These are phyloP conservation scores for Coemansia sp. DNA, from an alignment of 192 early-diverging fungal genomes.

Conservation along the genomic window DNA sequence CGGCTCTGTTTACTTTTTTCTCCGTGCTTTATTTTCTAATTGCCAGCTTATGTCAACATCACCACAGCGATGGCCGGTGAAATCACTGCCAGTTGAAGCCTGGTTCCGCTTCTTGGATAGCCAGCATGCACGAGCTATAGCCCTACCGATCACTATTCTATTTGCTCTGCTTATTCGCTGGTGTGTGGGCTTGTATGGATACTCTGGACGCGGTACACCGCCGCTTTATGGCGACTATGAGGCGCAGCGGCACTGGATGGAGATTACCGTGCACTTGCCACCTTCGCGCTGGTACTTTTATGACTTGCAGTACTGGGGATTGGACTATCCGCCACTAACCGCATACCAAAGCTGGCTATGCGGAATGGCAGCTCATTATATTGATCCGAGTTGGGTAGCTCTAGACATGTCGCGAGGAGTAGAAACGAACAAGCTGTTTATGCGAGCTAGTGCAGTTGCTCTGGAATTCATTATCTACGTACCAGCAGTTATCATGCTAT, in stretches of 20 bases:
- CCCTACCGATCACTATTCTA: slow-evolving; percentile 37
- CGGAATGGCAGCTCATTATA: slow-evolving; percentile 66
- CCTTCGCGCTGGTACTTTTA: slow-evolving; percentile 84
- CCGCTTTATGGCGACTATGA: slow-evolving; percentile 95
- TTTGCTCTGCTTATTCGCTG: slow-evolving; percentile 65
- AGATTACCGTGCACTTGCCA: slow-evolving; percentile 81
- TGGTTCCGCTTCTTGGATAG: slow-evolving; percentile 42
- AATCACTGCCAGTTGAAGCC: not conserved
- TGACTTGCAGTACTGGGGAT: slow-evolving; percentile 86
- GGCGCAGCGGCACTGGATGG: slow-evolving; percentile 98
- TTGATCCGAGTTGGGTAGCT: slow-evolving; percentile 84
- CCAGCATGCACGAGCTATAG: slow-evolving; percentile 27
- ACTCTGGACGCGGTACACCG: slow-evolving; percentile 72
- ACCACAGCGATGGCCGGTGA: slow-evolving; percentile 7
- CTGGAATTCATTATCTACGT: slow-evolving; percentile 76
- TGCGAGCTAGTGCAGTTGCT: slow-evolving; percentile 77
- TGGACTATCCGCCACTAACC: slow-evolving; percentile 96
- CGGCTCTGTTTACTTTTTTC: not conserved
- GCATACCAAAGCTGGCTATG: slow-evolving; percentile 91
- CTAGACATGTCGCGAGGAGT: slow-evolving; percentile 81
- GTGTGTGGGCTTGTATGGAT: slow-evolving; percentile 63
- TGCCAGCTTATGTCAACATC: not conserved
- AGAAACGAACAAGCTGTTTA: slow-evolving; percentile 85
- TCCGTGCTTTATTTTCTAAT: not conserved
- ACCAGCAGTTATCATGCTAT: slow-evolving; percentile 71